Percentiles rank a stretch among this genome's conserved stretches.
These are phyloP conservation scores for Pythium chondricola DNA, from an alignment of 352 stramenopile species.

Conservation along the genomic window DNA sequence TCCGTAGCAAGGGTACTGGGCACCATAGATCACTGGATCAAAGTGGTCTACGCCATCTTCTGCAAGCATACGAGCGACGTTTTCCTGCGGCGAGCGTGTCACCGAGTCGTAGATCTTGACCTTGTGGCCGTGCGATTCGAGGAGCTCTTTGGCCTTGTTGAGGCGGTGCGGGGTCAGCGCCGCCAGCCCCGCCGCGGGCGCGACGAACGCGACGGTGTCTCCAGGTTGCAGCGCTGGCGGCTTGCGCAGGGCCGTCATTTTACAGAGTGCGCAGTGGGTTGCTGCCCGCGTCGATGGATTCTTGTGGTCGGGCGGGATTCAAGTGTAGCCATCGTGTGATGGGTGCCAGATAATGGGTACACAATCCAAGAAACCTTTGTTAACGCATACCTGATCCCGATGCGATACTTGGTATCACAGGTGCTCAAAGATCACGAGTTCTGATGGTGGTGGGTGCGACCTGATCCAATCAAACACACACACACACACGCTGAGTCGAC, in stretches of 20 bases:
- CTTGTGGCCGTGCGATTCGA: constrained; percentile 30
- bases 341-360: too few relatives aligned
- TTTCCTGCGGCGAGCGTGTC: constrained; percentile 25
- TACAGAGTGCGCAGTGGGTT: too few relatives aligned
- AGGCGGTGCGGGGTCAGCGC: constrained; percentile 37
- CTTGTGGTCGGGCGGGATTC: too few relatives aligned
- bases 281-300: too few relatives aligned
- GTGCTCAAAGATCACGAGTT: too few relatives aligned
- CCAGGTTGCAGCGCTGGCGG: constrained; percentile 24
- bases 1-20: constrained; percentile 29
- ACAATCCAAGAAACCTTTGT: too few relatives aligned
- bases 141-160: constrained; percentile 23
- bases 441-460: too few relatives aligned
- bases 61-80: constrained; percentile 6
- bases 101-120: constrained; percentile 49
- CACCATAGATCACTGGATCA: constrained; percentile 16
- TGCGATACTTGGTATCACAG: too few relatives aligned
- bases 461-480: too few relatives aligned
- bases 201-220: constrained; percentile 49
- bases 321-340: too few relatives aligned
- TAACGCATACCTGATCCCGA: too few relatives aligned
- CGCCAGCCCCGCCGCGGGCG: constrained; percentile 36
- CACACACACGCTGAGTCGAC: too few relatives aligned
- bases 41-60: neutral
- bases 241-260: neutral